Evolutionary conservation across 768 basidiomycete genomes (phyloP).

Genomic region (Leucocoprinus birnbaumii): DNA sequence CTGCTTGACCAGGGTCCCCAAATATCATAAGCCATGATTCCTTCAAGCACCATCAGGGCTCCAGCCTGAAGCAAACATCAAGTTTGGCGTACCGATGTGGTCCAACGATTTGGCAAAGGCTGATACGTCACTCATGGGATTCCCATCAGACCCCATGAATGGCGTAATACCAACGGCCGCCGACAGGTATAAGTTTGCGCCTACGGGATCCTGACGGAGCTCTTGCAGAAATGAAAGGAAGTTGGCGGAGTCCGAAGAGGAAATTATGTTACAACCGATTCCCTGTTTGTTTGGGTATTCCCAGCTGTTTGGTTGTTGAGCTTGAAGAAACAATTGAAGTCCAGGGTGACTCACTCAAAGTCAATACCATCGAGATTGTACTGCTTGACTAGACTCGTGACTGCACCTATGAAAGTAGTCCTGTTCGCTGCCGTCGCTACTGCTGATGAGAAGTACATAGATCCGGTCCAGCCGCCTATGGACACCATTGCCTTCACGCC

Average conservation of each 20-base stretch:
- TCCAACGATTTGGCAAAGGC: constrained; percentile 64
- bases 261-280: constrained; percentile 60
- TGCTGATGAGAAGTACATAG: constrained; percentile 53
- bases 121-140: constrained; percentile 62
- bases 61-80: background rate
- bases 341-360: constrained; percentile 34
- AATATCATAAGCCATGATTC: constrained; percentile 64
- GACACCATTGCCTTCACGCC: constrained; percentile 53
- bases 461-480: constrained; percentile 70
- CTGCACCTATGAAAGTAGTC: constrained; percentile 53
- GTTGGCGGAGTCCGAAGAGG: constrained; percentile 62
- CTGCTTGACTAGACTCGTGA: constrained; percentile 38
- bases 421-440: constrained; percentile 54
- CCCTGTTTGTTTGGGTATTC: constrained; percentile 75
- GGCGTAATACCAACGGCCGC: constrained; percentile 36
- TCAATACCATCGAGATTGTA: constrained; percentile 60
- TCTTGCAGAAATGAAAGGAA: constrained; percentile 73
- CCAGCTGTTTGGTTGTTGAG: constrained; percentile 46
- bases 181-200: constrained; percentile 50
- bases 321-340: background rate
- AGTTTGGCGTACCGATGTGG: constrained; percentile 27
- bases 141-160: constrained; percentile 44
- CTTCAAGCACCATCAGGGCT: constrained; percentile 22
- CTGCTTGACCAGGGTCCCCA: constrained; percentile 45
- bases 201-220: constrained; percentile 52